Conservation (phyloP, 352 stramenopile genomes). For the Phytophthora citricola region DNA sequence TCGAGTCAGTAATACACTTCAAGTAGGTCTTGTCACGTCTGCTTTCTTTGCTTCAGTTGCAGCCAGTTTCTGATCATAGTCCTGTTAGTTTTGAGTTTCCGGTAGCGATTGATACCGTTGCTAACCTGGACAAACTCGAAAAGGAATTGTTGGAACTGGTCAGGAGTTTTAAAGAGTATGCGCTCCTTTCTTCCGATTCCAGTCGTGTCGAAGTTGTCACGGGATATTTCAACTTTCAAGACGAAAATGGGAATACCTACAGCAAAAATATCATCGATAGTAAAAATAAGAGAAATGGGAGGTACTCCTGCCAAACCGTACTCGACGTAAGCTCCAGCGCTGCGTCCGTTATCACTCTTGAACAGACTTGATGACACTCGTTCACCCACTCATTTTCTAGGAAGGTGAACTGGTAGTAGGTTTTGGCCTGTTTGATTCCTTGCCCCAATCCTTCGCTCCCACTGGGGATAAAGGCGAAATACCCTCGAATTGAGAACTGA, state of each 20-base stretch:
- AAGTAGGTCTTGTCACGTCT: slow-evolving; percentile 9
- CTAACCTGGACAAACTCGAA: slow-evolving; percentile 55
- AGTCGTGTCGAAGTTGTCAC: slow-evolving; percentile 44
- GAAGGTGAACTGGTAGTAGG: slow-evolving; percentile 80
- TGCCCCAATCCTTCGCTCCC: slow-evolving; percentile 36
- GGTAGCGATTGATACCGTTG: background rate
- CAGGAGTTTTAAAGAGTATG: slow-evolving; percentile 46
- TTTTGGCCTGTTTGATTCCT: slow-evolving; percentile 63
- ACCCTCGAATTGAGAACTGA: slow-evolving; percentile 56
- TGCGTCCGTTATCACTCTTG: slow-evolving; percentile 49
- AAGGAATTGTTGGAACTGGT: slow-evolving; percentile 48
- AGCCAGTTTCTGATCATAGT: slow-evolving; percentile 18
- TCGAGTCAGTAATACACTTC: too few species aligned
- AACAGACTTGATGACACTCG: slow-evolving; percentile 61
- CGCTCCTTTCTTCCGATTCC: slow-evolving; percentile 29
- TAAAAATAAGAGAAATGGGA: background rate
- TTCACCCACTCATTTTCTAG: slow-evolving; percentile 68
- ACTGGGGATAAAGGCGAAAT: slow-evolving; percentile 56
- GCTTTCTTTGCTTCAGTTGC: slow-evolving; percentile 9
- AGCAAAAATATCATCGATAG: background rate
- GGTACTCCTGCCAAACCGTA: slow-evolving; percentile 7
- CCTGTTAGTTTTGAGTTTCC: background rate
- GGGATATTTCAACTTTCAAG: slow-evolving; percentile 56
- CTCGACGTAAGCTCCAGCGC: slow-evolving; percentile 39
- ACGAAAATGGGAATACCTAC: slow-evolving; percentile 81